Evolutionary conservation across 2,329 filamentous ascomycete genomes (phyloP).

Genomic region (Scopulariopsis brevicaulis): DNA sequence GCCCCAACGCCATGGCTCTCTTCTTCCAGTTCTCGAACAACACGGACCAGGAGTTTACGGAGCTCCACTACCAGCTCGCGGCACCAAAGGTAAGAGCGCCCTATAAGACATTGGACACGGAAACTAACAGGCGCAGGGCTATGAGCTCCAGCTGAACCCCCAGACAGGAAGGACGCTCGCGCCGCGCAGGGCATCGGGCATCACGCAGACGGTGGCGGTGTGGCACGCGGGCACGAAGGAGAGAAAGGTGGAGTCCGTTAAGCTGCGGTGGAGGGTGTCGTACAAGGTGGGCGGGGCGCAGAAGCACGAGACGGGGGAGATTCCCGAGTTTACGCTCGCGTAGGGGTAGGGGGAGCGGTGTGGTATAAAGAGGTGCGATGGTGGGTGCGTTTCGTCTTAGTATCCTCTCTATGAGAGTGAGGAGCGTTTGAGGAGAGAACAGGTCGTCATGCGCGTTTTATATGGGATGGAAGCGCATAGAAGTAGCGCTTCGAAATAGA

Average conservation of each 20-base stretch:
- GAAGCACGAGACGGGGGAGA: constrained; percentile 75
- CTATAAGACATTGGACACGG: constrained; percentile 5
- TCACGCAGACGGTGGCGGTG: constrained; percentile 72
- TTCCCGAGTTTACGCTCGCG: constrained; percentile 66
- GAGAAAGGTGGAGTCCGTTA: constrained; percentile 65
- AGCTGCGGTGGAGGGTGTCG: constrained; percentile 79
- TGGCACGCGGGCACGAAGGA: constrained; percentile 57
- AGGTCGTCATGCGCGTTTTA: too few species aligned
- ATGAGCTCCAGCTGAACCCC: constrained; percentile 69
- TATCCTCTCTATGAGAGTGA: background rate
- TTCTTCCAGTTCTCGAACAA: constrained; percentile 78
- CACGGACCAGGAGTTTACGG: constrained; percentile 56
- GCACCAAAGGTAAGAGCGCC: constrained; percentile 67
- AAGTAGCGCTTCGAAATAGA: too few species aligned
- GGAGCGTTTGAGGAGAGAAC: too few species aligned
- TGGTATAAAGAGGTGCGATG: background rate
- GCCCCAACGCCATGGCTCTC: constrained; percentile 52
- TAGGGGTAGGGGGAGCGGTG: constrained; percentile 20
- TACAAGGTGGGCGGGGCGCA: constrained; percentile 59
- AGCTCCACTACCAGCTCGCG: constrained; percentile 83
- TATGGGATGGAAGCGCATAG: too few species aligned
- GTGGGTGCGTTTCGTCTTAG: background rate
- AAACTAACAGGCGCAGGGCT: constrained; percentile 44
- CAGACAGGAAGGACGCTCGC: constrained; percentile 70
- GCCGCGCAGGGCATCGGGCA: constrained; percentile 61